These are phyloP conservation scores for Globisporangium radiosum DNA, from an alignment of 352 stramenopile genomes.

Conservation along the genomic window DNA sequence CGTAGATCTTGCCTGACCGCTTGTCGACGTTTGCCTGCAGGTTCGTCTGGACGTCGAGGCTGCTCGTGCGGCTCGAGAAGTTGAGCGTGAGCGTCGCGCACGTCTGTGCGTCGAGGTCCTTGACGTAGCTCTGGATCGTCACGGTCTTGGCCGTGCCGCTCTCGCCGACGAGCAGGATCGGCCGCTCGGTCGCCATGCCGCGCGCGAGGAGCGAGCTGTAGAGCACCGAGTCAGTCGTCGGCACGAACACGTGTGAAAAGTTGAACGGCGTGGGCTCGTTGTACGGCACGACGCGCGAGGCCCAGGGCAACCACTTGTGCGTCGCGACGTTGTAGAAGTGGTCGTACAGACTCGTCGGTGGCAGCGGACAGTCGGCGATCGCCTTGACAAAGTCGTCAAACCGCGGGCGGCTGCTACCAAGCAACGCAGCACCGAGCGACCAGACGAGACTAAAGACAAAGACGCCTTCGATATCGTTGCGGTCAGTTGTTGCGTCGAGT, in stretches of 20 bases:
- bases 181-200: constrained; percentile 82
- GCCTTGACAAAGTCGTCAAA: constrained; percentile 92
- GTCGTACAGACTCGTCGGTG: constrained; percentile 77
- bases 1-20: constrained; percentile 92
- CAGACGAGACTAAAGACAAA: constrained; percentile 93
- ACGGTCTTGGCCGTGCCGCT: constrained; percentile 94
- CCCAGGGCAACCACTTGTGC: constrained; percentile 90
- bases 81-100: constrained; percentile 84
- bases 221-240: constrained; percentile 91
- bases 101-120: constrained; percentile 61
- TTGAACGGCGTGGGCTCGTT: constrained; percentile 89
- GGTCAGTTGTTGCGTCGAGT: constrained; percentile 38
- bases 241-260: constrained; percentile 94
- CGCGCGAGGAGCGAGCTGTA: constrained; percentile 91
- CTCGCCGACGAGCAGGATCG: constrained; percentile 92
- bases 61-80: constrained; percentile 93
- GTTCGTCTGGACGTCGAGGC: constrained; percentile 90
- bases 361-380: constrained; percentile 71
- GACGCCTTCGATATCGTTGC: constrained; percentile 81
- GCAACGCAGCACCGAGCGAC: constrained; percentile 87
- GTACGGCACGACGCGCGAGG: constrained; percentile 83
- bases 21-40: constrained; percentile 96
- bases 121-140: constrained; percentile 93
- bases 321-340: constrained; percentile 88
- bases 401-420: constrained; percentile 61